Evolutionary conservation across 805 yeast genomes (phyloP).

Genomic region (Wickerhamomyces chambardii): DNA sequence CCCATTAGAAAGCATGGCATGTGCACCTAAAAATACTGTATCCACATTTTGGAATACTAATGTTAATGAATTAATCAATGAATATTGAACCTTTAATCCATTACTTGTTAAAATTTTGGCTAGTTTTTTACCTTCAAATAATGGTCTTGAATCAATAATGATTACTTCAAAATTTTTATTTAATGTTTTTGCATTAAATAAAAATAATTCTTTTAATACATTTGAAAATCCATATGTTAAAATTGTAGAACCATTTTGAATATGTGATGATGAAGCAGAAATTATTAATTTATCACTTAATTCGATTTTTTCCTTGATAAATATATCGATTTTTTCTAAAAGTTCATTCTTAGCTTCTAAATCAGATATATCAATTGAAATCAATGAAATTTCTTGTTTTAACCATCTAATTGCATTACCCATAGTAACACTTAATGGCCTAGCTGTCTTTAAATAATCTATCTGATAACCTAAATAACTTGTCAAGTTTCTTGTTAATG

Average conservation of each 20-base stretch:
- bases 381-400: slow-evolving; percentile 82
- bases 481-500: slow-evolving; percentile 82
- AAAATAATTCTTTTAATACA: slow-evolving; percentile 68
- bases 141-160: slow-evolving; percentile 87
- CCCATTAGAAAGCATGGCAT: slow-evolving; percentile 94
- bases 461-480: slow-evolving; percentile 86
- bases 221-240: slow-evolving; percentile 85
- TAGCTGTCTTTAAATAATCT: slow-evolving; percentile 81
- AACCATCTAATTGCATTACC: slow-evolving; percentile 97
- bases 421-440: slow-evolving; percentile 91
- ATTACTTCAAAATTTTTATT: slow-evolving; percentile 72
- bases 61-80: slow-evolving; percentile 68
- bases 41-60: slow-evolving; percentile 82
- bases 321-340: slow-evolving; percentile 63
- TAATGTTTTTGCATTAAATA: slow-evolving; percentile 51
- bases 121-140: slow-evolving; percentile 84
- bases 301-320: slow-evolving; percentile 77
- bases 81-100: slow-evolving; percentile 68
- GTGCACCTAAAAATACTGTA: slow-evolving; percentile 91
- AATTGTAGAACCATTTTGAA: slow-evolving; percentile 67
- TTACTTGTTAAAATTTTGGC: slow-evolving; percentile 52
- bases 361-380: slow-evolving; percentile 59
- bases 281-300: slow-evolving; percentile 78
- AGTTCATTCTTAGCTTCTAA: slow-evolving; percentile 56
- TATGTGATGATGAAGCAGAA: slow-evolving; percentile 70